These are phyloP conservation scores for Selaginella moellendorffii DNA, from an alignment of 75 land plant genomes.

Conservation along the genomic window DNA sequence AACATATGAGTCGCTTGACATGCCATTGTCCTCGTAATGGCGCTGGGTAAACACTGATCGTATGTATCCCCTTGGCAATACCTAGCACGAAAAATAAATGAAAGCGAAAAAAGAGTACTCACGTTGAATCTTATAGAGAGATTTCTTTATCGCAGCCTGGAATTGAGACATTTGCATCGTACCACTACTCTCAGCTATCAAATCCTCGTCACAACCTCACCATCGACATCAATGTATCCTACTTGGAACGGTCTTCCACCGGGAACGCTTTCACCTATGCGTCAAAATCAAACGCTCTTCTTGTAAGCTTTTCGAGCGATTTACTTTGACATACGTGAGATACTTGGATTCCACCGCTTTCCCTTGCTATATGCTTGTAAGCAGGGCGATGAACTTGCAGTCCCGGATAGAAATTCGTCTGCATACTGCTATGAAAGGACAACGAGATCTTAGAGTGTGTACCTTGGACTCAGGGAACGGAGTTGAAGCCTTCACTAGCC, in stretches of 20 bases:
- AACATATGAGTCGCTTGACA: too few species aligned
- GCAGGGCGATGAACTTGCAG: conserved; percentile 31
- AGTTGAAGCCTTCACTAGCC: conserved; percentile 44
- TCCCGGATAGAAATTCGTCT: conserved; percentile 65
- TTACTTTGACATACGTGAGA: conserved; percentile 71
- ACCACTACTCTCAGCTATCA: conserved; percentile 33
- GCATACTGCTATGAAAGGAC: too few species aligned
- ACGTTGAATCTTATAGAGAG: too few species aligned
- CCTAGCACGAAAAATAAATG: too few species aligned
- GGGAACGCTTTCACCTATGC: conserved; percentile 87
- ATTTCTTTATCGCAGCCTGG: too few species aligned
- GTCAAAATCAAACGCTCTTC: conserved; percentile 88
- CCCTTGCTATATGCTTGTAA: conserved; percentile 50
- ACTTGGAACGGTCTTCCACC: conserved; percentile 37
- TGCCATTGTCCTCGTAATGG: too few species aligned
- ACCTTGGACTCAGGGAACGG: conserved; percentile 88
- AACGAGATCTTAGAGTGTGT: too few species aligned
- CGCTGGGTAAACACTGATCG: too few species aligned
- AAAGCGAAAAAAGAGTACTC: too few species aligned
- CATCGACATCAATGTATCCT: conserved; percentile 73
- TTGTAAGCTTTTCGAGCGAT: neutral
- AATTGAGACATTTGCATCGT: too few species aligned
- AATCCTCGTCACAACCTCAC: conserved; percentile 74
- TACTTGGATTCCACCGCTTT: conserved; percentile 53
- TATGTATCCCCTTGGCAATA: too few species aligned